A percentile compares a stretch with the other conserved stretches of the same genome.
These are phyloP conservation scores for Penicillium pulvis DNA, from an alignment of 495 filamentous ascomycete genomes.

Conservation along the genomic window DNA sequence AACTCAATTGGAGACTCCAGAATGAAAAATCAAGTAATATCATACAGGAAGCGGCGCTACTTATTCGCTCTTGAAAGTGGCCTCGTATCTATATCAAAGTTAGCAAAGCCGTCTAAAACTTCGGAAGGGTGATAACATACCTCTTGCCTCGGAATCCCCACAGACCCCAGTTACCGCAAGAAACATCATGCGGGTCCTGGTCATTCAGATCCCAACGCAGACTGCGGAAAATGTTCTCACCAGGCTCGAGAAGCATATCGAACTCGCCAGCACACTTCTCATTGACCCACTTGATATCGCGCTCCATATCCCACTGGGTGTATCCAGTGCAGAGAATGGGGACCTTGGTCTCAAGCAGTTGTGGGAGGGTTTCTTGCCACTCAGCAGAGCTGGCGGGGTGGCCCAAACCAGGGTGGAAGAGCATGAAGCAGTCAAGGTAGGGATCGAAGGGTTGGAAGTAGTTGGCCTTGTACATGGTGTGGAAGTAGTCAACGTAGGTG, in stretches of 20 bases:
- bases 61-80: conserved; percentile 30
- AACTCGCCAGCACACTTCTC: conserved; percentile 84
- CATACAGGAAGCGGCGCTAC: conserved; percentile 25
- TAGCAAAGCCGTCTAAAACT: conserved; percentile 5
- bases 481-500: conserved; percentile 97
- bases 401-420: conserved; percentile 94
- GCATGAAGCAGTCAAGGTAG: conserved; percentile 94
- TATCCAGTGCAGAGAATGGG: conserved; percentile 94
- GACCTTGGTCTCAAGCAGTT: conserved; percentile 90
- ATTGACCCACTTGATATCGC: conserved; percentile 86
- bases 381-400: conserved; percentile 91
- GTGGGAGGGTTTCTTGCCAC: conserved; percentile 87
- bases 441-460: conserved; percentile 93
- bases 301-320: conserved; percentile 89
- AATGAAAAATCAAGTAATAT: conserved; percentile 18
- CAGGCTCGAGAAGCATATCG: conserved; percentile 87
- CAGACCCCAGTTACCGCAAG: conserved; percentile 92
- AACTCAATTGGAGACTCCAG: neutral
- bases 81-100: conserved; percentile 42
- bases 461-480: conserved; percentile 87
- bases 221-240: conserved; percentile 93
- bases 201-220: conserved; percentile 97
- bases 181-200: conserved; percentile 90
- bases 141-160: conserved; percentile 98
- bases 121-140: conserved; percentile 51